These are phyloP conservation scores for Nannochloris sp. DNA, from an alignment of 139 green algal genomes.

Conservation along the genomic window DNA sequence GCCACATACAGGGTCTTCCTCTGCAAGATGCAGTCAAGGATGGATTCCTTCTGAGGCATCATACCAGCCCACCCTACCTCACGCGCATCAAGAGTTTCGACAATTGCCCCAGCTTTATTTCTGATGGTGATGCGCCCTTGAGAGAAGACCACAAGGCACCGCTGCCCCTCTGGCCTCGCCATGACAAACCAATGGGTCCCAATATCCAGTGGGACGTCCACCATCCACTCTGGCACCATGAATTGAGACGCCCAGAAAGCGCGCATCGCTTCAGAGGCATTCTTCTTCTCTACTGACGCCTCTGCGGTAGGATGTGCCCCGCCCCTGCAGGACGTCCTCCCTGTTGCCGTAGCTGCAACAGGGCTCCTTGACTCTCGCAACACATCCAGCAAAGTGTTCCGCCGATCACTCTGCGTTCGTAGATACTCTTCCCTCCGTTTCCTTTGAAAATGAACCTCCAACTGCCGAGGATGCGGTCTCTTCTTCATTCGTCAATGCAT, in stretches of 20 bases:
- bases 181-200: constrained; percentile 62
- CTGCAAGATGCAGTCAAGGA: constrained; percentile 85
- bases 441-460: too few species aligned
- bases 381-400: too few species aligned
- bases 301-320: too few species aligned
- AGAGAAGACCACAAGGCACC: constrained; percentile 68
- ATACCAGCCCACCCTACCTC: background rate
- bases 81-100: constrained; percentile 41
- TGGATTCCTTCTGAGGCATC: constrained; percentile 35
- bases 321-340: too few species aligned
- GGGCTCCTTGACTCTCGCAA: too few species aligned
- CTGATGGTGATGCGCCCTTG: constrained; percentile 35
- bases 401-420: too few species aligned
- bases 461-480: too few species aligned
- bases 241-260: constrained; percentile 54
- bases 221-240: constrained; percentile 84
- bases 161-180: constrained; percentile 69
- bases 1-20: background rate
- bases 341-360: too few species aligned
- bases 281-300: too few species aligned
- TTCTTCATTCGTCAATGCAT: too few species aligned
- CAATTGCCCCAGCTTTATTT: constrained; percentile 37
- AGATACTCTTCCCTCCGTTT: too few species aligned
- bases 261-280: background rate
- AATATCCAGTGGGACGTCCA: constrained; percentile 70